Percentiles rank a stretch among this genome's conserved stretches.
Conservation (phyloP, 176 grass and related monocot genomes). For the Carex parvula region DNA sequence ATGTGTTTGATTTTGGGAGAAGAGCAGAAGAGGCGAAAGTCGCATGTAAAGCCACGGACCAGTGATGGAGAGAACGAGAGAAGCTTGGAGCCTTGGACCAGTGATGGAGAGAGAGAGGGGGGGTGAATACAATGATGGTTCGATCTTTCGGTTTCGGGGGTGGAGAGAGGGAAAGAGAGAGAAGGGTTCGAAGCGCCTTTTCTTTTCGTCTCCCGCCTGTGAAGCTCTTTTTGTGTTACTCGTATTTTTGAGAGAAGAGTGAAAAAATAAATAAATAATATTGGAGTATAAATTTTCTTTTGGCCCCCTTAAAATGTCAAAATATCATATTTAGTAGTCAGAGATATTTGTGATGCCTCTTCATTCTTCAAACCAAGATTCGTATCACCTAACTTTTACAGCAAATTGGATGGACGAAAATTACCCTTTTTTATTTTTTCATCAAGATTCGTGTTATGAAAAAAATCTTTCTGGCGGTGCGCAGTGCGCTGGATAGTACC, state of each 20-base stretch:
- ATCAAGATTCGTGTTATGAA: too few relatives aligned
- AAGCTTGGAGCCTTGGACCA: neutral
- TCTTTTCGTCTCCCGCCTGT: slow-evolving; percentile 2
- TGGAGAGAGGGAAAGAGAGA: neutral
- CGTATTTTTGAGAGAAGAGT: neutral
- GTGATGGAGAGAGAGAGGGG: neutral
- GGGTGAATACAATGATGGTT: neutral
- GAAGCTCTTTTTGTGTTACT: slow-evolving; percentile 1
- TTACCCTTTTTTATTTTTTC: neutral
- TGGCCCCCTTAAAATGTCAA: neutral
- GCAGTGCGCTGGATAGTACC: too few relatives aligned
- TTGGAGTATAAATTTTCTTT: neutral
- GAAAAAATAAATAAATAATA: neutral
- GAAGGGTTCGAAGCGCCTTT: slow-evolving; percentile 6
- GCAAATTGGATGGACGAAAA: neutral
- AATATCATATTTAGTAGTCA: neutral
- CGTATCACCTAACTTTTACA: neutral
- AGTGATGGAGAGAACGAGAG: neutral
- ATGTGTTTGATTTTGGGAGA: neutral
- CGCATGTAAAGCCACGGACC: neutral
- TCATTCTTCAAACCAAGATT: neutral
- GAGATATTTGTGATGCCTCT: neutral
- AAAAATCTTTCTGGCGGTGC: too few relatives aligned
- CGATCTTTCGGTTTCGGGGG: neutral
- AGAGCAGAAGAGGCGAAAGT: neutral